Evolutionary conservation across 1,139 yeast species (phyloP).

Genomic region (Scheffersomyces insectosa): DNA sequence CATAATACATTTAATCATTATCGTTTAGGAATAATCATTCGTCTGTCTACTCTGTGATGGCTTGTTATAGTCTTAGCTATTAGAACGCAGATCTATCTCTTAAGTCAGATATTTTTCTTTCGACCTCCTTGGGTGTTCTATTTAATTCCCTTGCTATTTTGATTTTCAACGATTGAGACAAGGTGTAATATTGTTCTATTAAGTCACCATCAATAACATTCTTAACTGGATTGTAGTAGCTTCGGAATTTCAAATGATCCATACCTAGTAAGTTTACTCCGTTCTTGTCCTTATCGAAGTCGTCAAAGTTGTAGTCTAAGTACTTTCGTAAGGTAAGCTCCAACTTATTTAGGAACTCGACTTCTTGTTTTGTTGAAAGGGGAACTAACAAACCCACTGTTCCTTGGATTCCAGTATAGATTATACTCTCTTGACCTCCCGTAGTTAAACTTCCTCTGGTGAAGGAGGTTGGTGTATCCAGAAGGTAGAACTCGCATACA

Average conservation of each 20-base stretch:
- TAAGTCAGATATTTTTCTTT: constrained; percentile 59
- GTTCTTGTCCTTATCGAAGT: constrained; percentile 24
- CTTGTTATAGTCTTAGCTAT: not conserved
- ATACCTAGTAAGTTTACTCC: constrained; percentile 53
- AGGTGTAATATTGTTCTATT: constrained; percentile 54
- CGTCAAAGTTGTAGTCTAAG: constrained; percentile 30
- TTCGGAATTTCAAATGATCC: constrained; percentile 66
- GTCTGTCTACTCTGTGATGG: too few species aligned
- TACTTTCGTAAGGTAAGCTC: constrained; percentile 49
- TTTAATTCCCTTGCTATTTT: constrained; percentile 56
- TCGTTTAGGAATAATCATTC: too few species aligned
- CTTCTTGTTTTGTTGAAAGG: constrained; percentile 61
- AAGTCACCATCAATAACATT: constrained; percentile 87
- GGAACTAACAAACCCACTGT: constrained; percentile 77
- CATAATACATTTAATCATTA: too few species aligned
- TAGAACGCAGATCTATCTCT: constrained; percentile 50
- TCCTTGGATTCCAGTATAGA: constrained; percentile 81
- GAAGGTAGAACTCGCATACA: constrained; percentile 62
- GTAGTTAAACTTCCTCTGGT: constrained; percentile 51
- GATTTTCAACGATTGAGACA: constrained; percentile 41
- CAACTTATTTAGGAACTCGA: constrained; percentile 55
- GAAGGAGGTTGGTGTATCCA: constrained; percentile 71
- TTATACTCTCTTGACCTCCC: constrained; percentile 66
- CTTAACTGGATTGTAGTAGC: constrained; percentile 78
- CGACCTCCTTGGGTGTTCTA: constrained; percentile 59